Conservation (phyloP, 2,329 filamentous ascomycete species). For the Paecilomyces niveus region DNA sequence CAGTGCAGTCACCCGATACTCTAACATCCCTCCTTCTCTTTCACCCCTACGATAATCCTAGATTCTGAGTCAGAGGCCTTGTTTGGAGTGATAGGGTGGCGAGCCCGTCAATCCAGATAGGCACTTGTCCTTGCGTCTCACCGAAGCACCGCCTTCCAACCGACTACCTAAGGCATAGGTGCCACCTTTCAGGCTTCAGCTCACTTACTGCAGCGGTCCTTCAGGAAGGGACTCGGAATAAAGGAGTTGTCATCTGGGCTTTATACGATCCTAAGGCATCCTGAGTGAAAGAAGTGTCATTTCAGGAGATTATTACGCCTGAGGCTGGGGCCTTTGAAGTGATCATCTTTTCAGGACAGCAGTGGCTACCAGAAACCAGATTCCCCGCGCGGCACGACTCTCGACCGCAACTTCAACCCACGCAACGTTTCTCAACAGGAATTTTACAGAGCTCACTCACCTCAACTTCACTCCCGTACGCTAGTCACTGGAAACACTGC, state of each 20-base stretch:
- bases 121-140: neutral
- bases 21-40: neutral
- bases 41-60: neutral
- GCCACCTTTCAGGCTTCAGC: neutral
- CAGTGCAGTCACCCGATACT: neutral
- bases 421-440: neutral
- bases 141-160: neutral
- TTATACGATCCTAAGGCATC: neutral
- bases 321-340: neutral
- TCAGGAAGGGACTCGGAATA: neutral
- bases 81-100: neutral
- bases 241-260: neutral
- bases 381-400: neutral
- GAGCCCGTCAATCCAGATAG: neutral
- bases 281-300: neutral
- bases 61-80: neutral
- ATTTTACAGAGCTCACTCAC: neutral
- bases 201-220: neutral
- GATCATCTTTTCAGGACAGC: neutral
- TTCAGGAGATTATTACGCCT: neutral
- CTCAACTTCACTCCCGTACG: neutral
- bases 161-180: neutral
- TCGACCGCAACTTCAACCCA: neutral
- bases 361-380: neutral
- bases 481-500: neutral